Percentiles rank a stretch among this genome's conserved stretches.
These are phyloP conservation scores for Yamadazyma sp. DNA, from an alignment of 1,139 yeast genomes.

Conservation along the genomic window DNA sequence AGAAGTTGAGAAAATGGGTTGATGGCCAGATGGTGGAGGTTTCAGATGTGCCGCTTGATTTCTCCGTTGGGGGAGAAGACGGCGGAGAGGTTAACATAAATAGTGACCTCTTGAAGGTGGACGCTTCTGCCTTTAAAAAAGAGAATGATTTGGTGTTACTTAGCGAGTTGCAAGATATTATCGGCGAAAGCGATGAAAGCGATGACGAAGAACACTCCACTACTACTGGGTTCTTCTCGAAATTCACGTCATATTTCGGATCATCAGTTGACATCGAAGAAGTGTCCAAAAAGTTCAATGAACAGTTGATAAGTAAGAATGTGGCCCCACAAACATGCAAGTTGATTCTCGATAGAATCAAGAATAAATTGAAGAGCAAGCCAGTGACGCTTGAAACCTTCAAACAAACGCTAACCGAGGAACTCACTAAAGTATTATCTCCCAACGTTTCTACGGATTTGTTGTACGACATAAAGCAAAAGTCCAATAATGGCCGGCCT, in stretches of 20 bases:
- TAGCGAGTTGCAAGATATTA: constrained; percentile 42
- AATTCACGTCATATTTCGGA: constrained; percentile 41
- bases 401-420: constrained; percentile 67
- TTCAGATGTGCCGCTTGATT: constrained; percentile 32
- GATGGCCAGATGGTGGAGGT: constrained; percentile 36
- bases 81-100: constrained; percentile 48
- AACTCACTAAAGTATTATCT: constrained; percentile 78
- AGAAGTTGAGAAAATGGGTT: constrained; percentile 50
- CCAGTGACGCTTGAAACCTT: constrained; percentile 32
- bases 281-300: constrained; percentile 42
- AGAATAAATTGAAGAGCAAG: constrained; percentile 28
- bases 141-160: constrained; percentile 45
- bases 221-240: constrained; percentile 31
- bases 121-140: constrained; percentile 34
- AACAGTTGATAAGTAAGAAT: constrained; percentile 44
- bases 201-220: constrained; percentile 10
- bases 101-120: constrained; percentile 22
- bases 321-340: constrained; percentile 44
- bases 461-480: constrained; percentile 71
- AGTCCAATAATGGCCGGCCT: constrained; percentile 51
- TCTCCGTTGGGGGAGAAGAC: constrained; percentile 25
- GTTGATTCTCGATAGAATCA: constrained; percentile 37
- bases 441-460: constrained; percentile 92
- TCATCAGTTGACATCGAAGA: constrained; percentile 37
- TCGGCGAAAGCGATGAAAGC: constrained; percentile 32